Percentiles rank a stretch among this genome's conserved stretches.
Evolutionary conservation across 2,329 filamentous ascomycete species (phyloP).

Genomic region (Cladosporium sp.): DNA sequence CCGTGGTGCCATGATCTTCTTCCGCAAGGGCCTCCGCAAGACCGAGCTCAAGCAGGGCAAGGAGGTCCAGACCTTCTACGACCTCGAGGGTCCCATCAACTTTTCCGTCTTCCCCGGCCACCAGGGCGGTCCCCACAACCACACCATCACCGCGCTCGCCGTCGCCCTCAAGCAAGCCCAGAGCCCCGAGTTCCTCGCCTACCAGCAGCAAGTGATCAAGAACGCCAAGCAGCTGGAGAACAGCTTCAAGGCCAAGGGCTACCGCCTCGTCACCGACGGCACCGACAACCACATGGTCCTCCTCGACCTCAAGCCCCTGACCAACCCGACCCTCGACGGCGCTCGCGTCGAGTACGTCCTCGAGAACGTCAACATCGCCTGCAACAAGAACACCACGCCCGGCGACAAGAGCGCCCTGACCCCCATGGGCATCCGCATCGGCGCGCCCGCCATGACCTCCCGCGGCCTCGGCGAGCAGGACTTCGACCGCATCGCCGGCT

Average conservation of each 20-base stretch:
- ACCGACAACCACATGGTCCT: constrained; percentile 98
- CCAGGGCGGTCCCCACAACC: constrained; percentile 98
- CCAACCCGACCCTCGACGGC: constrained; percentile 68
- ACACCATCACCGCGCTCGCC: constrained; percentile 95
- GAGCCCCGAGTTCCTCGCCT: constrained; percentile 83
- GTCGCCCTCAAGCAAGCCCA: constrained; percentile 94
- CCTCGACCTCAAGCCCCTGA: constrained; percentile 77
- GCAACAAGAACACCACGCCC: constrained; percentile 99
- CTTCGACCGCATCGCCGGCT: constrained; percentile 83
- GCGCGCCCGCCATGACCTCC: constrained; percentile 94
- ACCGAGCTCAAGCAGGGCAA: constrained; percentile 89
- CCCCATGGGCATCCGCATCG: constrained; percentile 91
- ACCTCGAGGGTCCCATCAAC: constrained; percentile 95
- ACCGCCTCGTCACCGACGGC: constrained; percentile 92
- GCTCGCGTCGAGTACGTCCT: constrained; percentile 94
- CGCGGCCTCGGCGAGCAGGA: constrained; percentile 90
- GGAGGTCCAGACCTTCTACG: constrained; percentile 68
- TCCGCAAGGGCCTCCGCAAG: constrained; percentile 91
- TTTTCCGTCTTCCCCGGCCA: constrained; percentile 99
- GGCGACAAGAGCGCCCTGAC: constrained; percentile 97
- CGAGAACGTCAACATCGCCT: constrained; percentile 97
- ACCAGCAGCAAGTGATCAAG: constrained; percentile 86
- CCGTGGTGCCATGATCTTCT: constrained; percentile 99
- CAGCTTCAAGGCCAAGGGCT: constrained; percentile 72
- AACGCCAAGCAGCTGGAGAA: constrained; percentile 91